Percentiles rank a stretch among this genome's conserved stretches.
Evolutionary conservation across 768 basidiomycete genomes (phyloP).

Genomic region (Piloderma croceum): DNA sequence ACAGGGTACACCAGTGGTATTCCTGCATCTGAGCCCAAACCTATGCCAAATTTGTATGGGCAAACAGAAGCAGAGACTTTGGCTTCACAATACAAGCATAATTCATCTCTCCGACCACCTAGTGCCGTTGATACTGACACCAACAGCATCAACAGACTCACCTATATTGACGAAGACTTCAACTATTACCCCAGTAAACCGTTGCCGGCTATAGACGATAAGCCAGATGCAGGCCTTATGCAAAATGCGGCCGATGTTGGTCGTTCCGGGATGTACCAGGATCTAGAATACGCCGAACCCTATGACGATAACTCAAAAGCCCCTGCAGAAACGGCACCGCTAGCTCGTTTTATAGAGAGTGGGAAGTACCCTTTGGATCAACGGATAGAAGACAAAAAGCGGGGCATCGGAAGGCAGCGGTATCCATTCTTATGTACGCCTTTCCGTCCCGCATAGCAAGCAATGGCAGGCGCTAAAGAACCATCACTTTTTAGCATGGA

Average conservation of each 20-base stretch:
- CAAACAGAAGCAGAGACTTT: slow-evolving; percentile 14
- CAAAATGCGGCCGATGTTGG: slow-evolving; percentile 39
- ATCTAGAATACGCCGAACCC: slow-evolving; percentile 71
- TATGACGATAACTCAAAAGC: slow-evolving; percentile 21
- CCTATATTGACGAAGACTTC: slow-evolving; percentile 20
- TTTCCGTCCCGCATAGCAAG: slow-evolving; percentile 1
- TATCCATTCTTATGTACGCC: slow-evolving; percentile 71
- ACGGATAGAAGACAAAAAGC: slow-evolving; percentile 82
- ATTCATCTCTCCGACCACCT: too few species aligned
- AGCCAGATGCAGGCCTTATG: slow-evolving; percentile 38
- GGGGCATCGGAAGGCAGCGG: slow-evolving; percentile 77
- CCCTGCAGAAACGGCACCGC: slow-evolving; percentile 36
- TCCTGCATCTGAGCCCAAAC: background rate
- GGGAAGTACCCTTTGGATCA: slow-evolving; percentile 65
- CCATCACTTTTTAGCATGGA: slow-evolving; percentile 48
- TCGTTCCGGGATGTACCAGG: slow-evolving; percentile 38
- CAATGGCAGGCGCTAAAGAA: slow-evolving; percentile 6
- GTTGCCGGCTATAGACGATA: too few species aligned
- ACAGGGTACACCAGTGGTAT: background rate
- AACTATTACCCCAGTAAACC: slow-evolving; percentile 8
- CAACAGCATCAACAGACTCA: slow-evolving; percentile 4
- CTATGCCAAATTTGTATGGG: slow-evolving; percentile 5
- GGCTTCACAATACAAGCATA: slow-evolving; percentile 10
- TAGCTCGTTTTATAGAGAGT: slow-evolving; percentile 38
- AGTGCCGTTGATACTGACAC: background rate